phyloP scores from a whole-genome alignment of 805 yeast species.

The Metschnikowia similis region DNA sequence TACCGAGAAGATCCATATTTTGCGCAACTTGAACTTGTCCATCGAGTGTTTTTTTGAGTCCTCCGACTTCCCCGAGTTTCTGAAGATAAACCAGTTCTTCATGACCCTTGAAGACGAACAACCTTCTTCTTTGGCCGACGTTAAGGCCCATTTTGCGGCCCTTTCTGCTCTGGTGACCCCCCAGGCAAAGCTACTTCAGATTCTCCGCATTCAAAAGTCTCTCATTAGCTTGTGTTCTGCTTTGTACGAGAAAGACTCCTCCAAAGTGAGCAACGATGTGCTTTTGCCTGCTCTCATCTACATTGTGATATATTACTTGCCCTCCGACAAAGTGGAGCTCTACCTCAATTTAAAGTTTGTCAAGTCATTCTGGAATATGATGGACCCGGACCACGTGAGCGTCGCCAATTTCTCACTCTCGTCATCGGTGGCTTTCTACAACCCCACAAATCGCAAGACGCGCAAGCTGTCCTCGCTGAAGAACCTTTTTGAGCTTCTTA shows the following conservation, averaged over 20 bases:
- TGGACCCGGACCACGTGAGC: slow-evolving; percentile 29
- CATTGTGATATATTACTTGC: slow-evolving; percentile 28
- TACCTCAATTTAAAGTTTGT: slow-evolving; percentile 36
- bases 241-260: slow-evolving; percentile 17
- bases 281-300: slow-evolving; percentile 38
- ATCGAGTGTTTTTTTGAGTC: slow-evolving; percentile 29
- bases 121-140: slow-evolving; percentile 15
- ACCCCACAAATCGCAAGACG: slow-evolving; percentile 13
- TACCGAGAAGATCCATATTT: slow-evolving; percentile 28
- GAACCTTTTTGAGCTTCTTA: slow-evolving; percentile 10
- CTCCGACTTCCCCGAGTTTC: slow-evolving; percentile 8
- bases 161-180: slow-evolving; percentile 28
- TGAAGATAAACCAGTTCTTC: slow-evolving; percentile 11
- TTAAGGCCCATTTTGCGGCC: slow-evolving; percentile 16
- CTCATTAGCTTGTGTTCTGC: slow-evolving; percentile 19
- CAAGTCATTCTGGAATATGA: slow-evolving; percentile 29
- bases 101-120: slow-evolving; percentile 6
- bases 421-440: slow-evolving; percentile 11
- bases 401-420: slow-evolving; percentile 10
- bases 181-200: slow-evolving; percentile 24
- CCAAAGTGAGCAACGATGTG: slow-evolving; percentile 33
- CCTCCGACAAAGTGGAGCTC: slow-evolving; percentile 22
- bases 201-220: slow-evolving; percentile 31
- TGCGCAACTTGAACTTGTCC: slow-evolving; percentile 25
- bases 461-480: neutral